Conservation (phyloP, 2,329 filamentous ascomycete genomes). For the Cytospora paraplurivora region DNA sequence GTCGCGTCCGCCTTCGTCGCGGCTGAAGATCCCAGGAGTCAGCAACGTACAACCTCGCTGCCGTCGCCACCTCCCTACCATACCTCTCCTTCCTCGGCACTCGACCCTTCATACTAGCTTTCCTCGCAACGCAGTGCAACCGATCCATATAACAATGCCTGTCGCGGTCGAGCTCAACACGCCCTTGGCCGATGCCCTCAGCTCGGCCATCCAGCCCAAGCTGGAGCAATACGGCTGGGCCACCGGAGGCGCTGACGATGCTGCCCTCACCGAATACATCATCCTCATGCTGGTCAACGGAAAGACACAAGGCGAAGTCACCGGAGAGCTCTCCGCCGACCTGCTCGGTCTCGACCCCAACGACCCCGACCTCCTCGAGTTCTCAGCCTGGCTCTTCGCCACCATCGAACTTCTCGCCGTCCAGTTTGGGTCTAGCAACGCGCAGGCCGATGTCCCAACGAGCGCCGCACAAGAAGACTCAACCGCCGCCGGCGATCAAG, state of each 20-base stretch:
- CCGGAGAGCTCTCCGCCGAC: slow-evolving; percentile 83
- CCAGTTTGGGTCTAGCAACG: slow-evolving; percentile 57
- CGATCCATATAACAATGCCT: slow-evolving; percentile 61
- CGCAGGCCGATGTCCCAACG: slow-evolving; percentile 36
- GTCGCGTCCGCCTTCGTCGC: slow-evolving; percentile 15
- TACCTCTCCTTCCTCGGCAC: background rate
- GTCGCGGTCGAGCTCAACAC: slow-evolving; percentile 76
- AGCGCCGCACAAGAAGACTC: slow-evolving; percentile 41
- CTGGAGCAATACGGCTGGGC: slow-evolving; percentile 92
- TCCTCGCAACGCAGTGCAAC: slow-evolving; percentile 5
- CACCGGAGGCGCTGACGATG: slow-evolving; percentile 73
- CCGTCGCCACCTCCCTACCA: background rate
- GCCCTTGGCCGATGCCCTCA: slow-evolving; percentile 82
- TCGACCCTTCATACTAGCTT: background rate
- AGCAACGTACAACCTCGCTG: slow-evolving; percentile 1
- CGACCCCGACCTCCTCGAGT: slow-evolving; percentile 79
- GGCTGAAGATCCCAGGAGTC: slow-evolving; percentile 1
- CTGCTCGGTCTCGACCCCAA: slow-evolving; percentile 80
- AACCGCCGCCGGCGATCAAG: slow-evolving; percentile 50
- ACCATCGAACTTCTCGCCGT: slow-evolving; percentile 71
- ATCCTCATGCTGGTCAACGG: slow-evolving; percentile 96
- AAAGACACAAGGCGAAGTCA: slow-evolving; percentile 88
- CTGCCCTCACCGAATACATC: slow-evolving; percentile 91
- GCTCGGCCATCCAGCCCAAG: slow-evolving; percentile 83
- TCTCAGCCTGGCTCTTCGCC: slow-evolving; percentile 91